Base-by-base conservation (phyloP, 2,329 filamentous ascomycete genomes). In the Xenoacremonium recifei region DNA sequence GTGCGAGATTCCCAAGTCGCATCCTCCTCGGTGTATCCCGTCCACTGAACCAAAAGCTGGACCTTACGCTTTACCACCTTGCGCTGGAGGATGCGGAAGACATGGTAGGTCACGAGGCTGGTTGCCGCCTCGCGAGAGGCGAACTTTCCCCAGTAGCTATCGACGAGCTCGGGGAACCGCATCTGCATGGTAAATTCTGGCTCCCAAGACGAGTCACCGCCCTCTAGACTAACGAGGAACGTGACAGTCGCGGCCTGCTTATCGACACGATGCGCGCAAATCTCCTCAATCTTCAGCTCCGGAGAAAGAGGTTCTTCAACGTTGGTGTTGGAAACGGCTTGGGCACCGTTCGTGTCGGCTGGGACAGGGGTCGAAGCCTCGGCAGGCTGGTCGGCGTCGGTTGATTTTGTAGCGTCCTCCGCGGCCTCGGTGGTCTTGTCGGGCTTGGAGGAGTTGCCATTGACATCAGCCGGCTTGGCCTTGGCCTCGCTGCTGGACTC, bases 31-130 rank as follows among this genome's bases (percentile, higher is more conserved):
- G 51, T 48, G 39, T 58, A 58, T 1, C 55, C 55, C 19, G 57
- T 54, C 55, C 55, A 58, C 37, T 58, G 55, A 1, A 58, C 53
- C 47, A 50, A 54, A n/a, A n/a, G n/a, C n/a, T n/a, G n/a, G 36
- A 42, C 49, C 30, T 47, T 40, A 9, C 40, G 21, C 19, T 43
- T 44, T 40, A 53, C 54, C 19, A 40, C 31, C 42, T 45, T 53
- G 15, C 51, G 52, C 49, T 58, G 57, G 19, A 58, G 47, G 12
- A 58, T 49, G 27, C 44, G 52, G 41, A 58, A 58, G 19, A 57
- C 55, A 39, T 58, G 55, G 35, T 53, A 58, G 12, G 54, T 23
- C 5, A 54, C 53, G 3, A 58, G 45, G 15, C 45, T 40, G 20
- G 55, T 58, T 6, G 51, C 53, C 5, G 37, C 31, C n/a, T 58